Base-by-base conservation (phyloP, 306 rosid species). In the Acacia acuminata region DNA sequence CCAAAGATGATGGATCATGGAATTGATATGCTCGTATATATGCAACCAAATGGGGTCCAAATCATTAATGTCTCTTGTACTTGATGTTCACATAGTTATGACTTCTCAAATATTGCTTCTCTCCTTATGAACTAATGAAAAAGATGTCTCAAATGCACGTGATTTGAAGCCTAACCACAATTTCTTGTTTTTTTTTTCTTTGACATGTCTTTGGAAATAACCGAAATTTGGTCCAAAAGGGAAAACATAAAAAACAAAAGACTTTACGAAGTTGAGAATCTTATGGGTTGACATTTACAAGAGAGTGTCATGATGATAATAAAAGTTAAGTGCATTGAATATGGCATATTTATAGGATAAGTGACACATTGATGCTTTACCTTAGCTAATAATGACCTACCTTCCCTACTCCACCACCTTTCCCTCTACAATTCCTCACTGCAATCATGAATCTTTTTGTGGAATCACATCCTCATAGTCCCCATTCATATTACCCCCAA, bases 301-400 rank as follows among this genome's bases (percentile, higher is more conserved):
- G 12, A 13, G 17, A 6, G 25, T 74, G 68, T 53, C 65, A 66
- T 44, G 13, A 69, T 84, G 14, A 36, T 79, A 11, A 36, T 75
- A 8, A 71, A 44, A 47, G 55, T n/a, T 8, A 79, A 3, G 24
- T 44, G 55, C 40, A n/a, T 32, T 22, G 25, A 30, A 66, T 12
- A 73, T 76, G 11, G 40, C 34, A 16, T 36, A 69, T 60, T 50
- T 27, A 71, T 43, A 55, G 47, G 73, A 70, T 70, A 76, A 51
- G 27, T 76, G 71, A 44, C 58, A 77, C 73, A 77, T 81, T 77
- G 82, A 85, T 82, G 61, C 60, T 22, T 34, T 56, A 61, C 77
- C 73, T 27, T 32, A 16, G 34, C 40, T 64, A 27, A 81, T 81
- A 58, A 85, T 81, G 77, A 71, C 79, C 84, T 4, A 47, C 71